Conservation (phyloP, 2,329 filamentous ascomycete species). For the Paracoccidioides brasiliensis region DNA sequence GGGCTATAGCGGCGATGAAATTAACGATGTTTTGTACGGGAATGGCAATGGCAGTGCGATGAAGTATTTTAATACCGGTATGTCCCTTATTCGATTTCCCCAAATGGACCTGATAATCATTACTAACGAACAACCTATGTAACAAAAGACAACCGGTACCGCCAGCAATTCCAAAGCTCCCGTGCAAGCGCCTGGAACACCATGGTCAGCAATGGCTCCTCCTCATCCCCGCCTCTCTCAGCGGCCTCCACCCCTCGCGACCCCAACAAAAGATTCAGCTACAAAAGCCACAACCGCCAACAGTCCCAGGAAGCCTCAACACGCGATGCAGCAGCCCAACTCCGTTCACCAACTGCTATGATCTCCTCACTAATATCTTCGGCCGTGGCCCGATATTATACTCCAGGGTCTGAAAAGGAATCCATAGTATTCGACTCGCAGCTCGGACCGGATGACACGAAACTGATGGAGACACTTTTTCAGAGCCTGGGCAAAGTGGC, state of each 20-base stretch:
- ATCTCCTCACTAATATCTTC: conserved; percentile 3
- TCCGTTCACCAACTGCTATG: background rate
- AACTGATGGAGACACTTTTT: conserved; percentile 43
- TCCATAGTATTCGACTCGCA: background rate
- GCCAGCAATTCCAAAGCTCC: background rate
- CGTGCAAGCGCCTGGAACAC: conserved; percentile 14
- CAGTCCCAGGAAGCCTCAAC: background rate
- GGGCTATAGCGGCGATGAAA: conserved; percentile 26
- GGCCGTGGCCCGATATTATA: background rate
- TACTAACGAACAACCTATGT: conserved; percentile 9
- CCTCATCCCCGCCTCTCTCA: background rate
- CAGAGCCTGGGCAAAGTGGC: conserved; percentile 39
- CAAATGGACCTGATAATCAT: conserved; percentile 10
- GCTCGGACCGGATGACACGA: conserved; percentile 42
- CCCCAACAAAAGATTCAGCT: background rate
- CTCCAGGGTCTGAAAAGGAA: background rate
- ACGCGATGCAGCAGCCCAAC: background rate
- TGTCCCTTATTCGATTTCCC: background rate
- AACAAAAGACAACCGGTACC: conserved; percentile 10
- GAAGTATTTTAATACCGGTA: background rate
- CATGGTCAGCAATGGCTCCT: conserved; percentile 10
- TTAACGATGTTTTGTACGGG: conserved; percentile 28
- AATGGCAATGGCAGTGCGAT: conserved; percentile 18
- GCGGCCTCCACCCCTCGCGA: conserved; percentile 1
- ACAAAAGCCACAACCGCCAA: background rate